These are phyloP conservation scores for Chaetomium sp. DNA, from an alignment of 2,329 filamentous ascomycete species.

Conservation along the genomic window DNA sequence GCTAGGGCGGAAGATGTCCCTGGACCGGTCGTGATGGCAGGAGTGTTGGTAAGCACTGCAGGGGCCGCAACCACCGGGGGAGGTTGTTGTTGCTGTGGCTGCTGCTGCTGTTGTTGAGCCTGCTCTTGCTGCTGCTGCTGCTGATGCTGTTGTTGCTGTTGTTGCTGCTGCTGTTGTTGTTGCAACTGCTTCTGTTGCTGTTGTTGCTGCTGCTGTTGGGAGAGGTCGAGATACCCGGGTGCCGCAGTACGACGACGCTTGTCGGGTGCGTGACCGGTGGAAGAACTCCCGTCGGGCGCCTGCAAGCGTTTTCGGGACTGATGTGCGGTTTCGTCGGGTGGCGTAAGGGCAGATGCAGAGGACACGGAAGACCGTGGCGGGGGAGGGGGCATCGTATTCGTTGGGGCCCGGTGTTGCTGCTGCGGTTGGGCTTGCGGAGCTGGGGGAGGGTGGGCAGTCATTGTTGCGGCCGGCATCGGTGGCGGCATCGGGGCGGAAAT, in stretches of 20 bases:
- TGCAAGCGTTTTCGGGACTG: conserved; percentile 39
- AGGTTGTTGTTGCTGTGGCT: not conserved
- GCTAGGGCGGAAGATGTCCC: not conserved
- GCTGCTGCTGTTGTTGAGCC: conserved; percentile 4
- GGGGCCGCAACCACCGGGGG: not conserved
- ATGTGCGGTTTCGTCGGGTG: conserved; percentile 44
- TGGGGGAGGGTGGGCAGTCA: conserved; percentile 15
- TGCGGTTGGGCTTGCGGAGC: not conserved
- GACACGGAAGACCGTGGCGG: conserved; percentile 35
- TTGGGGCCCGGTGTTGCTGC: conserved; percentile 20
- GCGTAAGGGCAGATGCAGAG: conserved; percentile 44
- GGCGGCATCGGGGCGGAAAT: conserved; percentile 23
- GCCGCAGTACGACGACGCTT: conserved; percentile 33
- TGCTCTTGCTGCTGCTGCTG: conserved; percentile 3
- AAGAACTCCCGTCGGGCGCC: conserved; percentile 11
- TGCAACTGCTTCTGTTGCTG: conserved; percentile 15
- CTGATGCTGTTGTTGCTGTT: not conserved
- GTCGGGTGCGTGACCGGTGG: conserved; percentile 18
- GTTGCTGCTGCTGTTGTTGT: conserved; percentile 11
- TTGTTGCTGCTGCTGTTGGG: conserved; percentile 11
- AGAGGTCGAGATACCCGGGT: conserved; percentile 24
- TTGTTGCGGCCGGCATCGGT: conserved; percentile 21
- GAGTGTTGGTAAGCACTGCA: too few species aligned
- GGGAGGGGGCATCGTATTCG: conserved; percentile 20
- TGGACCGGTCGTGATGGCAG: not conserved